Conservation (phyloP, 2,329 filamentous ascomycete species). For the Diaporthe destruens region DNA sequence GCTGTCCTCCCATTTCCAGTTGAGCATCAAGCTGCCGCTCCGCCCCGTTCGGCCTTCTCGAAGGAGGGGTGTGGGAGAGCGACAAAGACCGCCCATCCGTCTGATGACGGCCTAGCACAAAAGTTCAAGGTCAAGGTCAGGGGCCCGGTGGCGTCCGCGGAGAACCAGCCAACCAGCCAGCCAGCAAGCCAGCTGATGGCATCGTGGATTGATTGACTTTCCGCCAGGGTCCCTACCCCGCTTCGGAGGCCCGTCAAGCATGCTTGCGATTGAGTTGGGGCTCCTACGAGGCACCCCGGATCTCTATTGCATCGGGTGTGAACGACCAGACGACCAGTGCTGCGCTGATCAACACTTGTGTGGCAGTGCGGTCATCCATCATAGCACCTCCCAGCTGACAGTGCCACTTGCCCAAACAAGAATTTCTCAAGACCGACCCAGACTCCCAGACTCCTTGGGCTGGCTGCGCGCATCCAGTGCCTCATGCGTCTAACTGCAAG, state of each 20-base stretch:
- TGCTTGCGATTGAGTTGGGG: constrained; percentile 30
- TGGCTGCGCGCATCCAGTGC: constrained; percentile 23
- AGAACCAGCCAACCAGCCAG: constrained; percentile 1
- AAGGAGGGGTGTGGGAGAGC: not conserved
- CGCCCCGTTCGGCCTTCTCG: not conserved
- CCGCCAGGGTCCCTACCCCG: constrained; percentile 28
- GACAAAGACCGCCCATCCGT: not conserved
- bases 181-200: constrained; percentile 30
- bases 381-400: constrained; percentile 31
- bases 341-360: constrained; percentile 23
- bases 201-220: constrained; percentile 35
- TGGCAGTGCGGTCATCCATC: constrained; percentile 2
- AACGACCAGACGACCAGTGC: constrained; percentile 7
- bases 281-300: constrained; percentile 17
- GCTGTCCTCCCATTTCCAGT: not conserved
- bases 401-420: constrained; percentile 30
- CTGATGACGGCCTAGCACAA: not conserved
- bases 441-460: constrained; percentile 19
- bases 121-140: constrained; percentile 22
- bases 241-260: constrained; percentile 27
- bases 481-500: constrained; percentile 17
- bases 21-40: not conserved
- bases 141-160: constrained; percentile 14
- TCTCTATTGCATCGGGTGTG: constrained; percentile 17
- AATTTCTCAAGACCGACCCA: constrained; percentile 19